A percentile compares a stretch with the other conserved stretches of the same genome.
Evolutionary conservation across 176 grass and related monocot species (phyloP).

Genomic region (Chloris gayana): DNA sequence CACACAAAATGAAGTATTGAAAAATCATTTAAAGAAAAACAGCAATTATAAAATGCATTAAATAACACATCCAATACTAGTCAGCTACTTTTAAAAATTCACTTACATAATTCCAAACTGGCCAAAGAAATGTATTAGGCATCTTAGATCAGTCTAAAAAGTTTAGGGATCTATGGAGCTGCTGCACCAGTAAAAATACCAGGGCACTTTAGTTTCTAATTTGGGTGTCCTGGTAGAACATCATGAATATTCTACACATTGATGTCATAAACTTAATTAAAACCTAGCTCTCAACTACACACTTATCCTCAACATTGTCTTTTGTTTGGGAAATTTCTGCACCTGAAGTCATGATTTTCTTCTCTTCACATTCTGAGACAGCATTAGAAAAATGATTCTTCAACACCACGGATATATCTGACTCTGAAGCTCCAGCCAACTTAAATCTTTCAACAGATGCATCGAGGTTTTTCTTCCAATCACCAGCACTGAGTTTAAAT

Average conservation of each 20-base stretch:
- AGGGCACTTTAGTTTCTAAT: conserved; percentile 28
- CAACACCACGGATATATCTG: conserved; percentile 79
- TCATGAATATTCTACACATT: conserved; percentile 14
- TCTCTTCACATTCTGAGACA: conserved; percentile 59
- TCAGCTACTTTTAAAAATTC: neutral
- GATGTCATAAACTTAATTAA: conserved; percentile 36
- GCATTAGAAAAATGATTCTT: conserved; percentile 89
- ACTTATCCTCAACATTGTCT: conserved; percentile 55
- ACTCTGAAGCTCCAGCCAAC: conserved; percentile 91
- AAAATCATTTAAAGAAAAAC: neutral
- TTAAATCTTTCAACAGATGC: conserved; percentile 83
- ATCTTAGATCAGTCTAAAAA: conserved; percentile 4
- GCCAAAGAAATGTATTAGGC: conserved; percentile 18
- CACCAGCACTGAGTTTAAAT: conserved; percentile 73
- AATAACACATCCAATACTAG: neutral
- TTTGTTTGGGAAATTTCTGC: conserved; percentile 44
- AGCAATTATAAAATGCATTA: neutral
- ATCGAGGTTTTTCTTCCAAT: conserved; percentile 96
- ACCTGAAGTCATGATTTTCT: conserved; percentile 46
- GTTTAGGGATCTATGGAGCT: conserved; percentile 32
- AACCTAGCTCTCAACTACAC: conserved; percentile 68
- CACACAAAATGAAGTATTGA: neutral
- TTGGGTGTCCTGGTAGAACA: conserved; percentile 22
- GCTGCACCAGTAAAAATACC: conserved; percentile 4
- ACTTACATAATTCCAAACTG: conserved; percentile 24